phyloP scores from a whole-genome alignment of 345 rosid species.

The Melastoma malabathricum region DNA sequence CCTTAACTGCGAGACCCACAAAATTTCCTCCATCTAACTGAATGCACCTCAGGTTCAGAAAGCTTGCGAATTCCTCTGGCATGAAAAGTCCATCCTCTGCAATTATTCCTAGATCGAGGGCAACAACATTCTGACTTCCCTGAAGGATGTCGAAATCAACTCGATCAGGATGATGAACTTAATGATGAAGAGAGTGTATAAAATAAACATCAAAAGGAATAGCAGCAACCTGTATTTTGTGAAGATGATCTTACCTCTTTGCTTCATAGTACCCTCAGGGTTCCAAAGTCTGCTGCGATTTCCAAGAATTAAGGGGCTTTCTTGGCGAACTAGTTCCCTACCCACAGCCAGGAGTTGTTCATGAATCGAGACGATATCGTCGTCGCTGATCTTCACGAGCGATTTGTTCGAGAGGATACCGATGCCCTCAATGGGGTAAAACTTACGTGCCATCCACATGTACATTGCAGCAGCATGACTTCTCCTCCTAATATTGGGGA shows the following conservation, averaged over 20 bases:
- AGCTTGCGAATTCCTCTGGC: background rate
- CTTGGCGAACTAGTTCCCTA: conserved; percentile 4
- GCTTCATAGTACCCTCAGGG: conserved; percentile 1
- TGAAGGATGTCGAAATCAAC: background rate
- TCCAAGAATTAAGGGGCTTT: background rate
- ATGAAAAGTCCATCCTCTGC: background rate
- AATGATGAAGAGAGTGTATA: background rate
- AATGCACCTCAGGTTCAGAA: background rate
- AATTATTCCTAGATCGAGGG: background rate
- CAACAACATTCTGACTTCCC: background rate
- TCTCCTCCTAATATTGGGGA: background rate
- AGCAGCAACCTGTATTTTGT: background rate
- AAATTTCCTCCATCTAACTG: background rate
- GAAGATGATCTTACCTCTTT: conserved; percentile 1
- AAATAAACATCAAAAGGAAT: background rate
- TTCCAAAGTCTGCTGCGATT: conserved; percentile 2
- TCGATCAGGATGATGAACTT: background rate
- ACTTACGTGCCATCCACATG: conserved; percentile 10
- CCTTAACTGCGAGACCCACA: conserved; percentile 3
- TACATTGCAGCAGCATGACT: background rate
- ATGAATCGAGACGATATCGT: conserved; percentile 3
- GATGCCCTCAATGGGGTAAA: conserved; percentile 1
- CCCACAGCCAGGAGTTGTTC: conserved; percentile 6
- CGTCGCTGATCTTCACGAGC: conserved; percentile 3
- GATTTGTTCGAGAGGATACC: conserved; percentile 3